A percentile compares a stretch with the other conserved stretches of the same genome.
Conservation (phyloP, 1,284 basidiomycete species). For the Porodaedalea pini region DNA sequence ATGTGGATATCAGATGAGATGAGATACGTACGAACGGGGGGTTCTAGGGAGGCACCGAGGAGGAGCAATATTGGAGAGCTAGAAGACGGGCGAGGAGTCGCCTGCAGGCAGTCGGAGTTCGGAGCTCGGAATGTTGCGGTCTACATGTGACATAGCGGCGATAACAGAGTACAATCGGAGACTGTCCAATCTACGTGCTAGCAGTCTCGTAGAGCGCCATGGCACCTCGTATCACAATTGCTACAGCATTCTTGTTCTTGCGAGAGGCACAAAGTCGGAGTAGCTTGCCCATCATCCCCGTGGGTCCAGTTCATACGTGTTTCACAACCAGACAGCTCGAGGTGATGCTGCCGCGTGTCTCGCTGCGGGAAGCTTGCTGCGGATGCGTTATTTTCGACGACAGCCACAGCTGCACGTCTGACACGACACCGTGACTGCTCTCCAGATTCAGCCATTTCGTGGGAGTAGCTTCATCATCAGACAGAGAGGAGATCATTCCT, state of each 20-base stretch:
- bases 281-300: not conserved
- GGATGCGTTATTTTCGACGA: not conserved
- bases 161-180: not conserved
- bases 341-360: not conserved
- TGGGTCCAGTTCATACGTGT: not conserved
- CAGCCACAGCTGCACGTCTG: not conserved
- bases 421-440: not conserved
- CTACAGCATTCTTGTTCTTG: not conserved
- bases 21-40: not conserved
- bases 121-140: conserved; percentile 1
- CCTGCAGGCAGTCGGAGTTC: not conserved
- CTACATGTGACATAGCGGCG: not conserved
- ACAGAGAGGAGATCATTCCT: not conserved
- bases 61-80: not conserved
- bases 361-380: not conserved
- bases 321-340: not conserved
- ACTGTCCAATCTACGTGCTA: not conserved
- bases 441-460: not conserved
- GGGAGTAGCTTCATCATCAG: too few species aligned
- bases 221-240: not conserved
- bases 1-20: not conserved
- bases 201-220: not conserved
- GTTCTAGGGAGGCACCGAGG: conserved; percentile 9
- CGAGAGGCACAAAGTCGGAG: not conserved
- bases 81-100: too few species aligned